Conservation (phyloP, 257 asterid genomes). For the Solanum microdontum region DNA sequence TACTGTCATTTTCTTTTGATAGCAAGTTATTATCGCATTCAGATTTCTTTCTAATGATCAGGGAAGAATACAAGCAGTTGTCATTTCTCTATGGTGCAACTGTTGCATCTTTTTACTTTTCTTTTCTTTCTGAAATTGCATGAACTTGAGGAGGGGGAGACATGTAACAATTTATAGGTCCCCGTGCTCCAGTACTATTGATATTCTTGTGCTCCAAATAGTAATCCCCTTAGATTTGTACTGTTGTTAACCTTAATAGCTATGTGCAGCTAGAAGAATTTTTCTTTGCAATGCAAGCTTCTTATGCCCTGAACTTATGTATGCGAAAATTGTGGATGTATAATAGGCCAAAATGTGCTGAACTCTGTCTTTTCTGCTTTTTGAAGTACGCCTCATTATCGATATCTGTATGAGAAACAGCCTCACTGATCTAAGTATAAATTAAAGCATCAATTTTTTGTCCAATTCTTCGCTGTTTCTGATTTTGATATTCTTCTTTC, state of each 20-base stretch:
- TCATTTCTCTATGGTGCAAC: neutral
- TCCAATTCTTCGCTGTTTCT: neutral
- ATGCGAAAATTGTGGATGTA: neutral
- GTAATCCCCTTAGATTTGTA: neutral
- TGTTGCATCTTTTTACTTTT: neutral
- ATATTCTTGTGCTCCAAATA: neutral
- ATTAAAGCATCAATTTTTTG: neutral
- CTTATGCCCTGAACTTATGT: neutral
- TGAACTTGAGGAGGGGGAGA: neutral
- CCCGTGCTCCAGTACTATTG: neutral
- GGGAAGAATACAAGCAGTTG: neutral
- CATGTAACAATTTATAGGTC: neutral
- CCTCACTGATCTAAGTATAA: neutral
- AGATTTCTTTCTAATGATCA: neutral
- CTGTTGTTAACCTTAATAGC: neutral
- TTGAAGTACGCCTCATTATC: neutral
- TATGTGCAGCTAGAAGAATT: neutral
- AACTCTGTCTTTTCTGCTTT: neutral
- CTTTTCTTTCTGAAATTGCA: neutral
- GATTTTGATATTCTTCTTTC: slow-evolving; percentile 24
- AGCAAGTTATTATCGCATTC: neutral
- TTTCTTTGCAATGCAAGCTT: neutral
- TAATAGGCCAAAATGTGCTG: neutral
- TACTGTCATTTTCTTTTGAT: neutral
- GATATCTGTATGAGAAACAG: neutral